Evolutionary conservation across 495 filamentous ascomycete species (phyloP).

Genomic region (Daldinia decipiens): DNA sequence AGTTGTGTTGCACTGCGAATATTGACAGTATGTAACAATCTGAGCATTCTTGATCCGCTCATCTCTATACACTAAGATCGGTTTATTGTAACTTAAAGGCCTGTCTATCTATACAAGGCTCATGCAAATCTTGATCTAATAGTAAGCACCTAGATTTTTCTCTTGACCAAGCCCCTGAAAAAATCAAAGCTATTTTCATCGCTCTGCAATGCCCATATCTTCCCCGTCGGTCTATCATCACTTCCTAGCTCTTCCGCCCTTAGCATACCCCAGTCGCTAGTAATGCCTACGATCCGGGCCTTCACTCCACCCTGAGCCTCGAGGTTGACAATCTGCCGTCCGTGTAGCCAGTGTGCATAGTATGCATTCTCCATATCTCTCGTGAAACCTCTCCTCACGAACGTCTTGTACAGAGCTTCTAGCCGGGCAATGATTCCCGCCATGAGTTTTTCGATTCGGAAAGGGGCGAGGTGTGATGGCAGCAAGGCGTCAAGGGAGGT

Average conservation of each 20-base stretch:
- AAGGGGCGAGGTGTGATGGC: constrained; percentile 61
- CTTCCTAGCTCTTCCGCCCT: constrained; percentile 81
- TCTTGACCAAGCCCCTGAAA: constrained; percentile 85
- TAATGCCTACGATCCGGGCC: constrained; percentile 90
- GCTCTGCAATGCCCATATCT: constrained; percentile 85
- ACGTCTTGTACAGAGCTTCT: constrained; percentile 79
- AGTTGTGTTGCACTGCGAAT: too few relatives aligned
- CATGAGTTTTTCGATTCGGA: constrained; percentile 83
- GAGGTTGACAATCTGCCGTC: constrained; percentile 86
- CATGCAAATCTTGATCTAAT: not conserved
- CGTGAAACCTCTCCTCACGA: constrained; percentile 77
- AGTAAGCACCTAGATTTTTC: constrained; percentile 66
- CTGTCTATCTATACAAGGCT: not conserved
- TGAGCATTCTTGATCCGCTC: not conserved
- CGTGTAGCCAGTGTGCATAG: constrained; percentile 90
- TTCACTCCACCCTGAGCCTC: constrained; percentile 81
- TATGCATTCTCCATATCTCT: constrained; percentile 77
- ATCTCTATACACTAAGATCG: not conserved
- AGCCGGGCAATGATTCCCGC: constrained; percentile 84
- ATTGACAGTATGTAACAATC: not conserved
- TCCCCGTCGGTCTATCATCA: constrained; percentile 78
- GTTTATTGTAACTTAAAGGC: not conserved
- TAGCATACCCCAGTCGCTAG: constrained; percentile 85
- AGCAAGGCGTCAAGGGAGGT: constrained; percentile 83
- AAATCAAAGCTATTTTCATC: constrained; percentile 99